Base-by-base conservation (phyloP, 208 protist species). In the Trypanosomatidae sp. region DNA sequence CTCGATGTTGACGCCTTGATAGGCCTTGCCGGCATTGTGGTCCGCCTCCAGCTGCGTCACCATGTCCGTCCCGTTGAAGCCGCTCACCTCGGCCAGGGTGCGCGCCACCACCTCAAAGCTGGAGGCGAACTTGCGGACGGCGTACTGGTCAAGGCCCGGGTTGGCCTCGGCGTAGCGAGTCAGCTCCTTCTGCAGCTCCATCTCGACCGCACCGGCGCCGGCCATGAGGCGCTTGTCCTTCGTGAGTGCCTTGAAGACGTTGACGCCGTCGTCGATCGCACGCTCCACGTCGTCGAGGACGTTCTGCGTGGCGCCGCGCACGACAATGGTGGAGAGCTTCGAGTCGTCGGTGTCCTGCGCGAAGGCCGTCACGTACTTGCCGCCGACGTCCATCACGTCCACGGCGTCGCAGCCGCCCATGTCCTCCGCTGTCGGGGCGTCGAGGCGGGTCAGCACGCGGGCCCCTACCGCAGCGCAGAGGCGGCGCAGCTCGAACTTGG, bases 401-500 rank as follows among this genome's bases (percentile, higher is more conserved):
- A 99, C 96, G 9, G 82, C 66, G 80, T 98, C 91, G 90, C 98
- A 99, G 44, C 89, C 82, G 66, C 99, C 99, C 50, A 99, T 89
- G 73, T 99, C 98, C 75, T 99, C 98, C 69, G 85, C 58, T 17
- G 91, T 96, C 6, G 94, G 96, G 2, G 87, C 82, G 69, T 96
- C 95, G 52, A 99, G 81, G 25, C 94, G 91, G 36, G 97, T 96
- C 47, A 99, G 77, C 41, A 94, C 82, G n/a, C 88, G 98, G 30
- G 99, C 98, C 46, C 98, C 98, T 17, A 99, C 95, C 9, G 99
- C 96, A 47, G 96, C 85, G 79, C 99, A 99, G 22, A 99, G 81
- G 52, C 99, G 96, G 46, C 98, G 92, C 41, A 99, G 80, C 75
- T 99, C 98, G 86, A 99, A 99, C 91, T 99, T 99, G 28, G 98